Base-by-base conservation (phyloP, 23 red algal genomes). In the Gracilaria domingensis region DNA sequence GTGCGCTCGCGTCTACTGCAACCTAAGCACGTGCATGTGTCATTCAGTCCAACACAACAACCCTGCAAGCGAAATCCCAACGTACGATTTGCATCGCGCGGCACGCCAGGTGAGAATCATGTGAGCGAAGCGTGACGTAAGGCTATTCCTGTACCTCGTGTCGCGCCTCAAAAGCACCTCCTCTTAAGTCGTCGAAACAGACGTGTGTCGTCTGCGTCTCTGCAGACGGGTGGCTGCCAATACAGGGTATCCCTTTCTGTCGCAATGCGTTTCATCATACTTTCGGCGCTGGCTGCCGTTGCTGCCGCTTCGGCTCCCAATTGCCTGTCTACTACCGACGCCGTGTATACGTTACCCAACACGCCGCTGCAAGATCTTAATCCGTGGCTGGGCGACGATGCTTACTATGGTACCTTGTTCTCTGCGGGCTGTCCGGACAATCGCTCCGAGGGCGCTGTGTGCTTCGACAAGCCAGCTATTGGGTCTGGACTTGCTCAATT, bases 401-500 rank as follows among this genome's bases (percentile, higher is more conserved):
- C 33, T 30, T 20, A 0, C 64, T 74, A 51, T 20, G 1, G 4
- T 14, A 7, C 26, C 13, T 64, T 72, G 40, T 6, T 26, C 47
- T 4, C 5, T 16, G 64, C 36, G 0, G 90, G 90, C 13, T 76
- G 70, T 39, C 61, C 53, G 18, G 20, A 33, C 14, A 34, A 64
- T 23, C 81, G 60, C 23, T 75, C 77, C 37, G 81, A 75, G 33
- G 90, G 90, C n/a, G 53, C 71, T 34, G 81, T 93, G 20, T 93
- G 90, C 36, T 39, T 24, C 73, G 79, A 81, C 34, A 81, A 47
- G 45, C 78, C 90, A 14, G 90, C 90, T n/a, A 59, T 93, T 35
- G 90, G 81, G 8, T 93, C 90, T n/a, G 90, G 90, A 0, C 81
- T 93, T 34, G 70, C 90, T 38, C 56, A 75, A 24, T 20, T 93